Percentiles rank a stretch among this genome's conserved stretches.
Evolutionary conservation across 306 rosid genomes (phyloP).

Genomic region (Glycyrrhiza uralensis): DNA sequence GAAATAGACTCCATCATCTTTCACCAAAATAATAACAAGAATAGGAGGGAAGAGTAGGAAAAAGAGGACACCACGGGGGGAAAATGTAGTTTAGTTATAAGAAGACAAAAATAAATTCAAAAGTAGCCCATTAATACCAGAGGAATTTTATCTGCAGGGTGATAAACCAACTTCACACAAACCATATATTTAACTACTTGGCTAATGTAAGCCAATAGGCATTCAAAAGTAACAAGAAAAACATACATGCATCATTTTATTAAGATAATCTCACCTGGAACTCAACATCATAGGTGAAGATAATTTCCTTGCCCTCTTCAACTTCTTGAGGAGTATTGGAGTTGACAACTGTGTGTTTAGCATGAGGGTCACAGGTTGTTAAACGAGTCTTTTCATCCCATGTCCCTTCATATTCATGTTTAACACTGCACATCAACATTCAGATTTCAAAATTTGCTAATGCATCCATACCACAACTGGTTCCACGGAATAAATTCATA

Average conservation of each 20-base stretch:
- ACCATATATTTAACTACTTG: not conserved
- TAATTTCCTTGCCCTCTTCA: slow-evolving; percentile 72
- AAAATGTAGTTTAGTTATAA: not conserved
- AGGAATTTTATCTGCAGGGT: not conserved
- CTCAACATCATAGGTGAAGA: slow-evolving; percentile 90
- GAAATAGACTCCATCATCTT: slow-evolving; percentile 6
- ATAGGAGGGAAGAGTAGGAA: not conserved
- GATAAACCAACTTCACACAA: not conserved
- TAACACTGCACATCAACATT: slow-evolving; percentile 58
- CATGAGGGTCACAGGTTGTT: slow-evolving; percentile 91
- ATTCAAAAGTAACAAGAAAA: not conserved
- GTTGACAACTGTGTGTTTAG: slow-evolving; percentile 75
- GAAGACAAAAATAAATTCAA: not conserved
- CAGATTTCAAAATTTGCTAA: slow-evolving; percentile 21
- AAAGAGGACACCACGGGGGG: not conserved
- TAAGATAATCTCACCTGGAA: slow-evolving; percentile 64
- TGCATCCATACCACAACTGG: not conserved
- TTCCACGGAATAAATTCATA: not conserved
- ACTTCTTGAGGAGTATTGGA: slow-evolving; percentile 95
- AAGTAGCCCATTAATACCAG: not conserved
- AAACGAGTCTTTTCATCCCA: slow-evolving; percentile 76
- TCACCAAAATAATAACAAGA: not conserved
- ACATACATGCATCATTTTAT: not conserved
- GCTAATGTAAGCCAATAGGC: not conserved
- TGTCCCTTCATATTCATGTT: slow-evolving; percentile 88